Evolutionary conservation across 345 rosid genomes (phyloP), one percentile per base, ranked within the genome.

Genomic region (Schrenkiella parvula): DNA sequence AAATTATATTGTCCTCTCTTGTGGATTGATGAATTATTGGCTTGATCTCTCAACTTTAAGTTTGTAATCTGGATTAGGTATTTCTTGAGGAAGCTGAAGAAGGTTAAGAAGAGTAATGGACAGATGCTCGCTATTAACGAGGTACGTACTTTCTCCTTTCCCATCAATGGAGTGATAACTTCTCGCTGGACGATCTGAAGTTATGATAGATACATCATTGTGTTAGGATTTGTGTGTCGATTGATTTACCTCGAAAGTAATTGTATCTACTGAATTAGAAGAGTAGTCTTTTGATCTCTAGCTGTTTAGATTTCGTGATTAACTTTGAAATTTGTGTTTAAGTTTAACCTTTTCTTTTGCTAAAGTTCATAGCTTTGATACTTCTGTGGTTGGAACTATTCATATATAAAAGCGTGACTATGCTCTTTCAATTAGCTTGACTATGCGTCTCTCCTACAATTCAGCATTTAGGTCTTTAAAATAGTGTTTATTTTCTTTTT

Each of bases 71-170:
- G 32, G 43, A 28, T 13, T 76, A 83, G 86, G 84, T 84, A 84
- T 5, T 84, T 84, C 78, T 64, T 81, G 82, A 84, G 87, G 74
- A 81, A 80, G 64, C 82, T 81, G 51, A 84, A 84, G 79, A 84
- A 84, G 82, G 82, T 84, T 0, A 84, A 84, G 82, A 84, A 84
- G 81, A 84, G 87, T 42, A 84, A 81, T n/a, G 85, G 87, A 5
- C 85, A 84, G 78, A 66, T 84, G 65, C 87, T 84, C 55, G 87
- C 87, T 35, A 84, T 84, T 31, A 84, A 84, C 55, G 87, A 81
- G 85, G 87, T 84, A 74, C 23, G n/a, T 31, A 13, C 26, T 19
- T 4, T 29, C 11, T 39, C 1, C 19, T 42, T 60, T 18, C 31
- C 23, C 42, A 8, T 53, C 8, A 2, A 0, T 26, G 31, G 39